Evolutionary conservation across 306 rosid genomes (phyloP), one percentile per base, ranked within the genome.

Genomic region (Glycyrrhiza uralensis): DNA sequence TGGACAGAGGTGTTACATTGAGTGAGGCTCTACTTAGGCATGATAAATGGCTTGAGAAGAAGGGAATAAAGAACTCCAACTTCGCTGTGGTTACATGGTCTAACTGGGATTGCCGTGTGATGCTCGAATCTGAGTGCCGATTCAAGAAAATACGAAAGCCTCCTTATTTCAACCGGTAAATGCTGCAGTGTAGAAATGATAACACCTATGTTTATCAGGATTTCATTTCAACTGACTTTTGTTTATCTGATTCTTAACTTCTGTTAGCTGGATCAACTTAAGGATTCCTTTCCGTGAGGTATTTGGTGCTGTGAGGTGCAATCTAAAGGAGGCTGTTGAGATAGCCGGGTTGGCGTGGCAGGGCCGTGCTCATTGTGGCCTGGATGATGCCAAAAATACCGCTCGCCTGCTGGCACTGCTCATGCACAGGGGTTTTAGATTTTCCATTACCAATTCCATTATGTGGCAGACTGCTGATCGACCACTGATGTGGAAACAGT

Each of bases 41-140:
- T 85, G 98, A 92, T 50, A 92, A 92, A 76, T 92, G 98, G 98
- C 98, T 92, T 73, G 96, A 92, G 87, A 90, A 86, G 52, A 90
- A 83, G 86, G 98, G 96, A 52, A 89, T 92, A 76, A 92, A 89
- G 85, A 92, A 80, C 57, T 54, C 94, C 75, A 86, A 85, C 79
- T 92, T 92, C 82, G 96, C 96, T 62, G 98, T 92, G 81, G 98
- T 92, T 65, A 92, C 98, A 20, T 92, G 98, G 98, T 89, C 98
- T 20, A 85, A 86, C 84, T 92, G 98, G 98, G 98, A 92, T 55
- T 92, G 98, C 41, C 80, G 87, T 58, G 98, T 92, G 81, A 89
- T 92, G 98, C 88, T 92, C 74, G 98, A 92, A 76, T 89, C 96
- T 24, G 98, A 92, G 86, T 92, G 98, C 66, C 94, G 89, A 65